Evolutionary conservation across 2,329 filamentous ascomycete species (phyloP).

Genomic region (Emericellopsis atlantica): DNA sequence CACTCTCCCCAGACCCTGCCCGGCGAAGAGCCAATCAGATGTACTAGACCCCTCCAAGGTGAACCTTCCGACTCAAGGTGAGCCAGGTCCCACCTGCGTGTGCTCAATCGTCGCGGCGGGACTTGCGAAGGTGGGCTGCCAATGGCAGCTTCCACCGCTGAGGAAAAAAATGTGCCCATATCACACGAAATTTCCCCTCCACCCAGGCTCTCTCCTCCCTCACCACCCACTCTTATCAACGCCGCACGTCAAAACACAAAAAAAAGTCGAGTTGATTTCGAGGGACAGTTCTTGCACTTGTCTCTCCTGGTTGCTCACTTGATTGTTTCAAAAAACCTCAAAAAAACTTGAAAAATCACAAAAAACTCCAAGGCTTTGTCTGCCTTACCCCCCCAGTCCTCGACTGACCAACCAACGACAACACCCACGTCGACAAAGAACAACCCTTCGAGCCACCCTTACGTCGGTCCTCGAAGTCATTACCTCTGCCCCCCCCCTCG

Average conservation of each 20-base stretch:
- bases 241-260: slow-evolving; percentile 20
- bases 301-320: slow-evolving; percentile 46
- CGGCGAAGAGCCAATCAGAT: too few relatives aligned
- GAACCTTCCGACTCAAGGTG: too few relatives aligned
- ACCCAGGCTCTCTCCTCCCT: slow-evolving; percentile 16
- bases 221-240: slow-evolving; percentile 35
- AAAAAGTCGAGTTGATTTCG: slow-evolving; percentile 36
- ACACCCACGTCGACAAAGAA: neutral
- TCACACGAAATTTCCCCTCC: slow-evolving; percentile 20
- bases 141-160: slow-evolving; percentile 8
- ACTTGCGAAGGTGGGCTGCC: too few relatives aligned
- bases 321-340: slow-evolving; percentile 38
- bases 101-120: too few relatives aligned
- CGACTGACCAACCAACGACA: neutral
- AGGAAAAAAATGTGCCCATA: slow-evolving; percentile 19
- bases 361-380: slow-evolving; percentile 37
- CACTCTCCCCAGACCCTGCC: too few relatives aligned
- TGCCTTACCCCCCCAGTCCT: neutral
- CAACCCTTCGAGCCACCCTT: slow-evolving; percentile 10
- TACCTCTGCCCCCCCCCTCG: slow-evolving; percentile 9
- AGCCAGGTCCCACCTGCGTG: too few relatives aligned
- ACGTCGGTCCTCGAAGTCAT: slow-evolving; percentile 10
- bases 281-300: slow-evolving; percentile 46
- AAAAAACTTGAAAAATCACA: slow-evolving; percentile 50
- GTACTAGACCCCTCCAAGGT: too few relatives aligned